These are phyloP conservation scores for Herpetomonas samuelpessoai DNA, from an alignment of 208 protist species.

Conservation along the genomic window DNA sequence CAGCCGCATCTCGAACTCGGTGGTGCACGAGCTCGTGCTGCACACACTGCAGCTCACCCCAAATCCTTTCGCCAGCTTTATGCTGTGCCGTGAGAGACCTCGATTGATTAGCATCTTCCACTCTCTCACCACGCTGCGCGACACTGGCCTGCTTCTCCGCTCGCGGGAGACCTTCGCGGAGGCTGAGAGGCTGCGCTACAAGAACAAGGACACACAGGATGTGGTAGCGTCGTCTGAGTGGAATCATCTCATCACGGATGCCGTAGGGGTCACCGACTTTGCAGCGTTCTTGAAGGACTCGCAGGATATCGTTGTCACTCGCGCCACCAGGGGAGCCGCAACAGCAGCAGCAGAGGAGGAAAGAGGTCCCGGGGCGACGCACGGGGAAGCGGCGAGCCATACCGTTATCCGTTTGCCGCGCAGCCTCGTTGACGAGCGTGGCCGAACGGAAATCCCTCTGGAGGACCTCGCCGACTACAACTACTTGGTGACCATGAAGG, in stretches of 20 bases:
- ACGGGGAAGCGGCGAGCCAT: background rate
- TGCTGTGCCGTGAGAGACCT: constrained; percentile 68
- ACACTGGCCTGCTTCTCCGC: constrained; percentile 63
- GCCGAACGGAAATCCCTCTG: background rate
- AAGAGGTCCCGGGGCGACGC: no score
- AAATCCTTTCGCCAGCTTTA: constrained; percentile 59
- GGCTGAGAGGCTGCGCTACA: constrained; percentile 32
- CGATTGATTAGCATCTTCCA: constrained; percentile 40
- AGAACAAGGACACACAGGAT: constrained; percentile 18
- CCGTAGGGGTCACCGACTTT: background rate
- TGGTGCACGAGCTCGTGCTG: constrained; percentile 73
- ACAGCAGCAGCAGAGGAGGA: no score
- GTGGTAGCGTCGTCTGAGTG: constrained; percentile 30
- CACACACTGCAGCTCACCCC: constrained; percentile 71
- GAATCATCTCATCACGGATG: constrained; percentile 40
- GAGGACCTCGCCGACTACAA: constrained; percentile 18
- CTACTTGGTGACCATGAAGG: constrained; percentile 65
- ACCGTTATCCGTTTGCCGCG: background rate
- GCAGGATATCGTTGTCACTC: no score
- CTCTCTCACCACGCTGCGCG: constrained; percentile 58
- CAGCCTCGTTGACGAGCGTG: constrained; percentile 1
- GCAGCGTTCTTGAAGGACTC: background rate
- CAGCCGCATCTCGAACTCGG: constrained; percentile 57
- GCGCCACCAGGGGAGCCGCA: no score
- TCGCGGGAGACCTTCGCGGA: constrained; percentile 27